phyloP scores from a whole-genome alignment of 202 grass and related monocot genomes.

The Brachypodium distachyon region DNA sequence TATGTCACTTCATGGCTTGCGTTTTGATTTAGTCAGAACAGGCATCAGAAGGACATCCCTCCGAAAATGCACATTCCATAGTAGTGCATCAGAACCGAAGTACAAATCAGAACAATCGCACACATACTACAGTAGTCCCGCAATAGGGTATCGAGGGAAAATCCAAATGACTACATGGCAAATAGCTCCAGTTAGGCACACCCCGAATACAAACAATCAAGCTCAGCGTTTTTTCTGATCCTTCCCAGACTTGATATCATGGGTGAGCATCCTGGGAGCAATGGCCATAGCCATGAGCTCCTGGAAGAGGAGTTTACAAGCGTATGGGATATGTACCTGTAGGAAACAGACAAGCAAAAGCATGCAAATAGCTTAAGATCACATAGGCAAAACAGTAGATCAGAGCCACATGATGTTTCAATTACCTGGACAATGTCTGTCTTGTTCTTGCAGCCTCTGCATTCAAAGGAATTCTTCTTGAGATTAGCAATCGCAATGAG shows the following conservation, averaged over 20 bases:
- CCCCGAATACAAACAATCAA: not conserved
- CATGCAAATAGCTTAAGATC: not conserved
- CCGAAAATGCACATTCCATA: not conserved
- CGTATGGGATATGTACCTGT: conserved; percentile 87
- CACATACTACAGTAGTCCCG: not conserved
- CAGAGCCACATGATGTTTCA: not conserved
- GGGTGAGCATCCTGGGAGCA: conserved; percentile 78
- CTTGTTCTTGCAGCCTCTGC: conserved; percentile 97
- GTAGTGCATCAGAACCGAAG: not conserved
- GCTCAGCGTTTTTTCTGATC: conserved; percentile 67
- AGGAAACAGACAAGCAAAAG: not conserved
- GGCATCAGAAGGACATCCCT: not conserved
- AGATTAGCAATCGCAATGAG: conserved; percentile 95
- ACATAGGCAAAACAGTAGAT: not conserved
- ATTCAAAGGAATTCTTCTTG: conserved; percentile 93
- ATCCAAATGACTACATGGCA: not conserved
- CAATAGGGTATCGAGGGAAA: not conserved
- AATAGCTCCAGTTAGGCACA: not conserved
- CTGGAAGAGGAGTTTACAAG: conserved; percentile 93
- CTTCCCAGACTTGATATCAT: conserved; percentile 52
- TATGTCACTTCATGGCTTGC: not conserved
- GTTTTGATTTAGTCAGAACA: not conserved
- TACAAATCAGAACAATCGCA: not conserved
- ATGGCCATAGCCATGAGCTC: conserved; percentile 96
- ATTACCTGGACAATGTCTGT: conserved; percentile 96